These are phyloP conservation scores for Bombardia bombarda DNA, from an alignment of 495 filamentous ascomycete genomes.

Conservation along the genomic window DNA sequence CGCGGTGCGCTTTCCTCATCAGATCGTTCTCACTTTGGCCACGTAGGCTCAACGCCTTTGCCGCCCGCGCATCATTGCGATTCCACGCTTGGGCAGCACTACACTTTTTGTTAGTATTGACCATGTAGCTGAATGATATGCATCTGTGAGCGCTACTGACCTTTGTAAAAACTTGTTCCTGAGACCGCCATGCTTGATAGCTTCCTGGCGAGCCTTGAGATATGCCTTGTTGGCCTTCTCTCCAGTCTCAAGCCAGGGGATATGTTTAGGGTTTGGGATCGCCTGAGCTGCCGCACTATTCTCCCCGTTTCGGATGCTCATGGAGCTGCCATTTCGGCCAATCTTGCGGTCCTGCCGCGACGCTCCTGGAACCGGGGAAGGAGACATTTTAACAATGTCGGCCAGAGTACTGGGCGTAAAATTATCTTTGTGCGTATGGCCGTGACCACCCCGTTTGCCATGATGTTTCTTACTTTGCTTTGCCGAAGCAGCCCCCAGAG, in stretches of 20 bases:
- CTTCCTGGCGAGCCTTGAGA: slow-evolving; percentile 85
- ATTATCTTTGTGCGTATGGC: slow-evolving; percentile 65
- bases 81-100: slow-evolving; percentile 99
- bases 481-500: slow-evolving; percentile 70
- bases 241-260: slow-evolving; percentile 97
- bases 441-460: slow-evolving; percentile 73
- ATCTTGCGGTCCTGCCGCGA: slow-evolving; percentile 43
- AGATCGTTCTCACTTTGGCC: slow-evolving; percentile 94
- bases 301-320: slow-evolving; percentile 54
- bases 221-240: slow-evolving; percentile 84
- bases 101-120: slow-evolving; percentile 16
- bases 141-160: slow-evolving; percentile 33
- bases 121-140: neutral
- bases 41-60: slow-evolving; percentile 86
- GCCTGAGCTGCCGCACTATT: slow-evolving; percentile 72
- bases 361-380: slow-evolving; percentile 54
- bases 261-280: slow-evolving; percentile 81
- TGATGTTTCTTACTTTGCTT: slow-evolving; percentile 84
- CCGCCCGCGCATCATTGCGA: slow-evolving; percentile 91
- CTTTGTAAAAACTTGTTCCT: slow-evolving; percentile 97
- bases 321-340: slow-evolving; percentile 45
- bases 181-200: slow-evolving; percentile 91
- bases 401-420: slow-evolving; percentile 72
- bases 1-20: slow-evolving; percentile 94
- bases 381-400: slow-evolving; percentile 89